Conservation (phyloP, 169 alveolate genomes). For the Plasmodium billcollinsi region DNA sequence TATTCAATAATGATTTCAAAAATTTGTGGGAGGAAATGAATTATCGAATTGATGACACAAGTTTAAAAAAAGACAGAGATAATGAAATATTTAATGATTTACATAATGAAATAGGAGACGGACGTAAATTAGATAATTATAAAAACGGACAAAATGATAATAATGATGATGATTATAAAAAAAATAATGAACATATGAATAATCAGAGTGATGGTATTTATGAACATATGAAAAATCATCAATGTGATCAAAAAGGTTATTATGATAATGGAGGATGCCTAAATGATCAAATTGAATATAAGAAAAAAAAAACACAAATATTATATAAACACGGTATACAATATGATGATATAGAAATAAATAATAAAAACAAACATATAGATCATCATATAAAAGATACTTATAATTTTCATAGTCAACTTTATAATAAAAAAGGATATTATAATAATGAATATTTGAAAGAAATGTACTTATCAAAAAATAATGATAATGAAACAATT, state of each 20-base stretch:
- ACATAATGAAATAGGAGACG: not conserved
- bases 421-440: not conserved
- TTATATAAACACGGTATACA: not conserved
- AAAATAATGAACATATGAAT: not conserved
- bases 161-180: constrained; percentile 6
- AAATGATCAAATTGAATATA: not conserved
- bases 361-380: not conserved
- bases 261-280: not conserved
- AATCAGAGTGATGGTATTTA: not conserved
- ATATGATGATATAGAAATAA: not conserved
- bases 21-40: constrained; percentile 72
- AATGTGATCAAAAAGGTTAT: not conserved
- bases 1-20: constrained; percentile 19
- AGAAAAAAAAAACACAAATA: no score
- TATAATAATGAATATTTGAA: constrained; percentile 1
- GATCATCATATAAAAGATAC: not conserved
- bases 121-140: not conserved
- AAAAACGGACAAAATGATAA: not conserved
- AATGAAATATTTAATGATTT: no score
- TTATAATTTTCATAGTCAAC: not conserved
- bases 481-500: not conserved
- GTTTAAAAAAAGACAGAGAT: not conserved
- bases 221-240: not conserved
- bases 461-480: not conserved
- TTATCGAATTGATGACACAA: constrained; percentile 27